phyloP scores from a whole-genome alignment of 2,329 filamentous ascomycete species.

The Fusarium hostae region DNA sequence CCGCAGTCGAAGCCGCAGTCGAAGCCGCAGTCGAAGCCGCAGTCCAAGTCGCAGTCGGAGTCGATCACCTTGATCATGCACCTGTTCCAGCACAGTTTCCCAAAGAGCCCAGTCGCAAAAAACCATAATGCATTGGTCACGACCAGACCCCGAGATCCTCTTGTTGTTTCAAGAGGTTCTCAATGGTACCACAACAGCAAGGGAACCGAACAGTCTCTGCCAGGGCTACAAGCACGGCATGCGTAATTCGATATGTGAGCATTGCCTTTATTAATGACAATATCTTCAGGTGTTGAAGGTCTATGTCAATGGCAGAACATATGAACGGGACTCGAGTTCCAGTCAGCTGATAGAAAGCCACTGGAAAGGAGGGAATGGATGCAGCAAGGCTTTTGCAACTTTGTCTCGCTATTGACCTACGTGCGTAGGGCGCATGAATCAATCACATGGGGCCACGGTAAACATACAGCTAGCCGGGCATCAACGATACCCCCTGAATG shows the following conservation, averaged over 20 bases:
- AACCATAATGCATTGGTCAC: neutral
- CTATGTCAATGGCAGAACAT: neutral
- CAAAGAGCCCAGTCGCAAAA: neutral
- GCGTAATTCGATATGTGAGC: neutral
- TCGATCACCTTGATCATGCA: constrained; percentile 44
- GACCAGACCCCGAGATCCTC: too few species aligned
- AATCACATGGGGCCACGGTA: neutral
- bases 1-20: constrained; percentile 26
- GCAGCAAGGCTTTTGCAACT: neutral
- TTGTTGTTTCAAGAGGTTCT: neutral
- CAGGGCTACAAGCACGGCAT: too few species aligned
- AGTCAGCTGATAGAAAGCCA: neutral
- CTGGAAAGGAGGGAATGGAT: neutral
- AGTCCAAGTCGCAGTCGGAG: constrained; percentile 29
- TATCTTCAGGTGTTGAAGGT: neutral
- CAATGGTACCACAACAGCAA: neutral
- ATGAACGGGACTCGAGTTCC: neutral
- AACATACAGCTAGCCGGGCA: neutral
- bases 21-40: constrained; percentile 35
- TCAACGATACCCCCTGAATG: neutral
- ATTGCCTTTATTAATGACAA: neutral
- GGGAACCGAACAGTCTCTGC: neutral
- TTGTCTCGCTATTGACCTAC: neutral
- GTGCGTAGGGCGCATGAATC: neutral
- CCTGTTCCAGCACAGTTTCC: neutral